Evolutionary conservation across 805 yeast genomes (phyloP), one percentile per base, ranked within the genome.

Genomic region (Candida xiaguanensis): DNA sequence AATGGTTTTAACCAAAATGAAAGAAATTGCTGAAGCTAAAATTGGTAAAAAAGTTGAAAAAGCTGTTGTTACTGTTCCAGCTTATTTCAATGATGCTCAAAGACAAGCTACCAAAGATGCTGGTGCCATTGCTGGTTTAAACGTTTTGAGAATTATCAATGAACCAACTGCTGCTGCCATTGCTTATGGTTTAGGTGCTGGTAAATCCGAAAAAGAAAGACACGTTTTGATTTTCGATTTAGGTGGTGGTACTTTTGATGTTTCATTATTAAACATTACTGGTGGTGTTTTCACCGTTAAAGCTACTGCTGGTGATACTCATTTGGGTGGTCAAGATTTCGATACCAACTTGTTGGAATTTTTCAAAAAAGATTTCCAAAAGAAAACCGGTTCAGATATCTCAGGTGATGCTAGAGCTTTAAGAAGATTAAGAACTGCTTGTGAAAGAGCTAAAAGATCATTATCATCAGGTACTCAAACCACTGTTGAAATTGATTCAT

Each of bases 181-280:
- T 70, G 96, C 96, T 52, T 89, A 89, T 74, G 96, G 96, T 72
- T 78, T 90, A 57, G 95, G 91, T 80, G 65, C 70, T 46, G 88
- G 87, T 63, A 64, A 64, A 53, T 64, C 70, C 39, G 74, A 69
- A 58, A 68, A 68, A 61, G 74, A 67, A 59, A 67, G 70, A 64
- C 82, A 85, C 70, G 91, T 88, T 47, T 76, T 88, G 61, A 88
- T 88, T 59, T 88, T 88, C 77, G 96, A 88, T 72, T 77, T 88
- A 61, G 96, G 96, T 80, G 96, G 96, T 72, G 96, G 96, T 77
- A 88, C 96, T 60, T 88, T 88, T 72, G 96, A 88, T 87, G 96
- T 89, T 49, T 89, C 96, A 38, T 75, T 88, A 54, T 77, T 88
- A 59, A 80, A 86, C 65, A 87, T 88, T 65, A 91, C 89, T 66